Evolutionary conservation across 306 rosid species (phyloP), one percentile per base, ranked within the genome.

Genomic region (Ziziphus jujuba): DNA sequence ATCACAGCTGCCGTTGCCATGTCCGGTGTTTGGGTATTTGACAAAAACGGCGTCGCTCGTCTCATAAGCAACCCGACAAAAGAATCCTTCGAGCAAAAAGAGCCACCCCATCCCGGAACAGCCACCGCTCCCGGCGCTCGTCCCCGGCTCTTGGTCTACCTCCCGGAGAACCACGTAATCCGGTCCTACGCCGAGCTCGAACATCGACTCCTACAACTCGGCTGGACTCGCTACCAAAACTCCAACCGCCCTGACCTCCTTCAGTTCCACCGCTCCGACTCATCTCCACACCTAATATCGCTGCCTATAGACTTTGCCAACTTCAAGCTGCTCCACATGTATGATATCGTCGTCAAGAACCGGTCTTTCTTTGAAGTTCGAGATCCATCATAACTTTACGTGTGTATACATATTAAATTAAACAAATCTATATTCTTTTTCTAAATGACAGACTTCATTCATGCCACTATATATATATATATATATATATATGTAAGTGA

Each of bases 11-110:
- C 9, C 4, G 22, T 5, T 16, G 23, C 48, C 24, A 91, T 91
- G 98, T 91, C 98, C 14, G 98, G 98, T 5, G 98, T 91, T 22
- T 91, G 96, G 98, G 82, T 91, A 7, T 91, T 91, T 58, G 91
- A 84, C 86, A 89, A 87, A 80, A 89, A 82, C n/a, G 98, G 98
- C 1, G 96, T 91, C 71, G 80, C 81, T 2, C 87, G 96, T 14
- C 80, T 89, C 0, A 79, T 91, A 34, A 49, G 79, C 6, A 82
- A 87, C 87, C 98, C 98, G 17, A 91, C 95, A 0, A 67, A 86
- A 59, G 98, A 91, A 35, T 85, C 98, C 15, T 91, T 91, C 67
- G 96, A 91, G 82, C 82, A 70, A 6, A 85, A 56, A 66, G 81
- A 82, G 20, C 82, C 86, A 0, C 60, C 82, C 0, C 23, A 31